These are phyloP conservation scores for Pseudoperonospora humuli DNA, from an alignment of 352 stramenopile genomes.

Conservation along the genomic window DNA sequence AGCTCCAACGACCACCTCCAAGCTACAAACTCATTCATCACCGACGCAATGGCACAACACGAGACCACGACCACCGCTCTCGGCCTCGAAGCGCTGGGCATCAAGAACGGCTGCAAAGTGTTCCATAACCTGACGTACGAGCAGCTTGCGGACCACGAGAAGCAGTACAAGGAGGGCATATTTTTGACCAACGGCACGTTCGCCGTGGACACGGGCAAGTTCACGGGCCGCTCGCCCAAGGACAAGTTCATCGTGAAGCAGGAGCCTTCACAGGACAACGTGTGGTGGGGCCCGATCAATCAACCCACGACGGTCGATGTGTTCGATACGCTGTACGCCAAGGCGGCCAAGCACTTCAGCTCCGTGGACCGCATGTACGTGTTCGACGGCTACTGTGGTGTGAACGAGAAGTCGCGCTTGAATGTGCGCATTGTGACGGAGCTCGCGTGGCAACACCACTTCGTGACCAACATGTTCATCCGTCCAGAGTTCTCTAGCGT, in stretches of 20 bases:
- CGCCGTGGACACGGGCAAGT: conserved; percentile 97
- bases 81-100: conserved; percentile 81
- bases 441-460: conserved; percentile 97
- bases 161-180: conserved; percentile 88
- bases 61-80: conserved; percentile 49
- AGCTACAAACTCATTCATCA: background rate
- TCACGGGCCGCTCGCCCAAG: conserved; percentile 97
- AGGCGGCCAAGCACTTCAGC: conserved; percentile 91
- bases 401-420: conserved; percentile 87
- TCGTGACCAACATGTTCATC: conserved; percentile 97
- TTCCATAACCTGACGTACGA: conserved; percentile 96
- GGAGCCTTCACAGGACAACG: conserved; percentile 85
- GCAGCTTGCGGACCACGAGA: conserved; percentile 93
- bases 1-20: too few relatives aligned
- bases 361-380: conserved; percentile 91
- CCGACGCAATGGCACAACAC: conserved; percentile 36
- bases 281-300: conserved; percentile 97
- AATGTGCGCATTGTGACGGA: conserved; percentile 97
- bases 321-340: conserved; percentile 94
- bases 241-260: conserved; percentile 98
- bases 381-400: conserved; percentile 94
- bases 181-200: conserved; percentile 91
- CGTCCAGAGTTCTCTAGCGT: conserved; percentile 74
- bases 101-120: conserved; percentile 85
- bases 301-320: conserved; percentile 89